Percentiles rank a stretch among this genome's conserved stretches.
phyloP scores from a whole-genome alignment of 176 grass and related monocot genomes.

The Eremochloa ophiuroides region DNA sequence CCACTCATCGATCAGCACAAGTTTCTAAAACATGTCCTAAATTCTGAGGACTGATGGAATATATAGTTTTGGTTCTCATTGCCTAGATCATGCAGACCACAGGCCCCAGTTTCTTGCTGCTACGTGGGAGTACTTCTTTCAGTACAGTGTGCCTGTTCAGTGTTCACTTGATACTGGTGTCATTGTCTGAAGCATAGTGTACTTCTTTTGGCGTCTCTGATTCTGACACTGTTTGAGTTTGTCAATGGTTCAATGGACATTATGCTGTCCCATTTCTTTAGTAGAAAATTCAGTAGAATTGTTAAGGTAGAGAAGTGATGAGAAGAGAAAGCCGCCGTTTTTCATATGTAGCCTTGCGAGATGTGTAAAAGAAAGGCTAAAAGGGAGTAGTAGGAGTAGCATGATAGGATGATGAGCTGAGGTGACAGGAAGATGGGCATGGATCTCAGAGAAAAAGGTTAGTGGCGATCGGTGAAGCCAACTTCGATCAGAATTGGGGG shows the following conservation, averaged over 20 bases:
- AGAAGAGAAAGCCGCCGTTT: neutral
- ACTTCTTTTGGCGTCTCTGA: neutral
- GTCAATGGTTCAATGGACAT: neutral
- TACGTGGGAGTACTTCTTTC: neutral
- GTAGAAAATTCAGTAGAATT: neutral
- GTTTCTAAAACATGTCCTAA: constrained; percentile 53
- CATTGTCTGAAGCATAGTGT: neutral
- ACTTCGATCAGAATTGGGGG: constrained; percentile 1
- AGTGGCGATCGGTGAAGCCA: constrained; percentile 18
- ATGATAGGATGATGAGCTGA: constrained; percentile 1
- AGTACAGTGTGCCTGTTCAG: neutral
- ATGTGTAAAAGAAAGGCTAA: neutral
- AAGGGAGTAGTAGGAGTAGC: neutral
- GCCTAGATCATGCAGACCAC: constrained; percentile 3
- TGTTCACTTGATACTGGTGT: neutral
- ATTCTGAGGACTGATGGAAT: constrained; percentile 20
- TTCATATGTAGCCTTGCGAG: neutral
- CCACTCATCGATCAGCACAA: constrained; percentile 35
- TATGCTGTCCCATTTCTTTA: neutral
- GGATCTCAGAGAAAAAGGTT: neutral
- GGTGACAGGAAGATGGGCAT: neutral
- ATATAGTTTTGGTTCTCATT: neutral
- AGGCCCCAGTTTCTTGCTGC: neutral
- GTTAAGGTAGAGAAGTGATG: neutral
- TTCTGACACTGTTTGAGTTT: neutral